These are phyloP conservation scores for Kwoniella sp. DNA, from an alignment of 768 basidiomycete species.

Conservation along the genomic window DNA sequence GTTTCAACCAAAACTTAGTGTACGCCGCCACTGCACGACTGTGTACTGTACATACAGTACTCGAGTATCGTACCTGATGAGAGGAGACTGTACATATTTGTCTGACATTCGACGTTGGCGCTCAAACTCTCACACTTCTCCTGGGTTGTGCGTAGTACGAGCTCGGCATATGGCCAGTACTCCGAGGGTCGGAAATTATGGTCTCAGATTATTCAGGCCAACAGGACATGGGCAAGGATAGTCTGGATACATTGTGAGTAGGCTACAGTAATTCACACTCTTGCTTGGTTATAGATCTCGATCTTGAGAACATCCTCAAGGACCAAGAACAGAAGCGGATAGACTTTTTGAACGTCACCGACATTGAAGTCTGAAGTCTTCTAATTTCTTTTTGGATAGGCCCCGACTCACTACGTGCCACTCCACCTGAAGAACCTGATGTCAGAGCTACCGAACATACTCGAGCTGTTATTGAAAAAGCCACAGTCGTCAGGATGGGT, in stretches of 20 bases:
- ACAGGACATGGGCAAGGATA: conserved; percentile 46
- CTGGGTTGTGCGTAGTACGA: conserved; percentile 39
- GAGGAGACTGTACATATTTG: too few relatives aligned
- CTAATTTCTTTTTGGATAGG: conserved; percentile 17
- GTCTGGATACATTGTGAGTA: conserved; percentile 52
- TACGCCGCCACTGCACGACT: too few relatives aligned
- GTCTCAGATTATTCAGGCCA: conserved; percentile 49
- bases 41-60: too few relatives aligned
- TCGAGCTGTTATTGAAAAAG: conserved; percentile 42
- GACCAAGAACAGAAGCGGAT: too few relatives aligned
- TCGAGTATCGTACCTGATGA: too few relatives aligned
- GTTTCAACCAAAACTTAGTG: too few relatives aligned
- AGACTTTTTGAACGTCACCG: not conserved
- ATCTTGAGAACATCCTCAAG: too few relatives aligned
- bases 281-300: not conserved
- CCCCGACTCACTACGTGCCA: conserved; percentile 32
- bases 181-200: conserved; percentile 52
- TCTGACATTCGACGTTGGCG: too few relatives aligned
- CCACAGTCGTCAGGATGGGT: conserved; percentile 46
- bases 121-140: not conserved
- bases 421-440: conserved; percentile 28
- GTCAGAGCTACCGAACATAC: conserved; percentile 29
- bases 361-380: too few relatives aligned
- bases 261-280: not conserved
- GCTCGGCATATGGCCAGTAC: conserved; percentile 49